Percentiles rank a stretch among this genome's conserved stretches.
Conservation (phyloP, 2,329 filamentous ascomycete genomes). For the Shiraia bambusicola region DNA sequence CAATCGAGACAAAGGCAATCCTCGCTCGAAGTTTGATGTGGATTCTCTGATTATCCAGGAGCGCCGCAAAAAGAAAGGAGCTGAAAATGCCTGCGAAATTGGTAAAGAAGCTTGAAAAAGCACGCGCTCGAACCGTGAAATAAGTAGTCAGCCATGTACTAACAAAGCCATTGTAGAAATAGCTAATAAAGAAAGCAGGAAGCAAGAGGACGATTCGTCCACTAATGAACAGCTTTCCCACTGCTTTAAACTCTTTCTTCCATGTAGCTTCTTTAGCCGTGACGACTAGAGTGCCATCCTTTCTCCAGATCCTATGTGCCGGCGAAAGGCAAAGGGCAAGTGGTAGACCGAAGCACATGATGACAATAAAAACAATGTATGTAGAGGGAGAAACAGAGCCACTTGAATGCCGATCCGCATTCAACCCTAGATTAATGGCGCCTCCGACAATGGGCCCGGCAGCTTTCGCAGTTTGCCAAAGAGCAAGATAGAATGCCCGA, state of each 20-base stretch:
- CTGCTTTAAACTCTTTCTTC: conserved; percentile 33
- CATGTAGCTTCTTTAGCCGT: conserved; percentile 26
- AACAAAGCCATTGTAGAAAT: conserved; percentile 43
- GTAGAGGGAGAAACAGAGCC: conserved; percentile 46
- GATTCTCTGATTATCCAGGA: conserved; percentile 38
- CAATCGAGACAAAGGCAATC: conserved; percentile 31
- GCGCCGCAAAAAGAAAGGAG: conserved; percentile 37
- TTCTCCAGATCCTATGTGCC: conserved; percentile 49
- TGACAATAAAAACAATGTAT: conserved; percentile 51
- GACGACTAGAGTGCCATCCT: conserved; percentile 44
- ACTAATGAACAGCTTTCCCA: conserved; percentile 33
- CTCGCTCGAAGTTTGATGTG: conserved; percentile 38
- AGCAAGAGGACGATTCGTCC: conserved; percentile 36
- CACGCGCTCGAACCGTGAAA: conserved; percentile 40
- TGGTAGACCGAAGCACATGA: conserved; percentile 50
- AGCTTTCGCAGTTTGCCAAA: conserved; percentile 41
- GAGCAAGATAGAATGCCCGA: conserved; percentile 40
- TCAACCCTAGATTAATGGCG: conserved; percentile 54
- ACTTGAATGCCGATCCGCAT: conserved; percentile 41
- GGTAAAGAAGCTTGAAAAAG: conserved; percentile 41
- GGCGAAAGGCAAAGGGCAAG: conserved; percentile 49
- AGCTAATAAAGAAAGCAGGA: conserved; percentile 42
- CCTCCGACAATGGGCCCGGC: conserved; percentile 51
- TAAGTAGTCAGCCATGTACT: conserved; percentile 40
- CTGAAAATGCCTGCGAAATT: conserved; percentile 42